A percentile compares a stretch with the other conserved stretches of the same genome.
Conservation (phyloP, 306 rosid genomes). For the Cicer cuneatum region DNA sequence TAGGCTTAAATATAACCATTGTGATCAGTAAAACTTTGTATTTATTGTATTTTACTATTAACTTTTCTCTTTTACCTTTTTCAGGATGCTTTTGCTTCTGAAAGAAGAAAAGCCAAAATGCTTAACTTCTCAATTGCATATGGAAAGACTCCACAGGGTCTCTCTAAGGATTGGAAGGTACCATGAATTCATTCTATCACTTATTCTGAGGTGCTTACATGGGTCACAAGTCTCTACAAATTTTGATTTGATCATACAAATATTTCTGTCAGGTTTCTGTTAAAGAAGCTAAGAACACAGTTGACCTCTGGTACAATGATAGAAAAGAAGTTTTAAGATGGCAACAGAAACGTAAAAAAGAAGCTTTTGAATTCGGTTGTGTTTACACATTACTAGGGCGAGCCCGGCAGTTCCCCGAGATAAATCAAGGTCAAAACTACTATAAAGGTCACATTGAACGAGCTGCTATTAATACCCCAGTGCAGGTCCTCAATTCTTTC, state of each 20-base stretch:
- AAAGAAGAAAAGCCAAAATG: conserved; percentile 98
- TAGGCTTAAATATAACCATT: background rate
- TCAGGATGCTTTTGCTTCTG: conserved; percentile 92
- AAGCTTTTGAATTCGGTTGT: conserved; percentile 56
- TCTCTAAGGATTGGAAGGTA: conserved; percentile 98
- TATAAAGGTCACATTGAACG: conserved; percentile 92
- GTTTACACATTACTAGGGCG: conserved; percentile 91
- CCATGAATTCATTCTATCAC: conserved; percentile 37
- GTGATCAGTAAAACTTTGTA: conserved; percentile 9
- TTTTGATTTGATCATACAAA: conserved; percentile 33
- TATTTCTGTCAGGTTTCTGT: conserved; percentile 73
- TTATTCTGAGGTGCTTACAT: conserved; percentile 19
- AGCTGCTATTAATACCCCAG: conserved; percentile 97
- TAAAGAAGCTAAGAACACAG: conserved; percentile 81
- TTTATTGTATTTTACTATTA: background rate
- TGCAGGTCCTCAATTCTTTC: conserved; percentile 70
- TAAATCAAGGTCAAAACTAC: conserved; percentile 51
- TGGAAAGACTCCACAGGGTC: conserved; percentile 93
- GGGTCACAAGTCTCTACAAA: background rate
- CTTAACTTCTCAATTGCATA: conserved; percentile 98
- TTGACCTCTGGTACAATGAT: conserved; percentile 86
- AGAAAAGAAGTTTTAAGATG: conserved; percentile 82
- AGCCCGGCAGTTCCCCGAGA: conserved; percentile 73
- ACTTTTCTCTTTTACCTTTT: conserved; percentile 21
- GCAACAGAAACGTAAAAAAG: conserved; percentile 79